Base-by-base conservation (phyloP, 441 rosid genomes). In the Flueggea neowawraea region DNA sequence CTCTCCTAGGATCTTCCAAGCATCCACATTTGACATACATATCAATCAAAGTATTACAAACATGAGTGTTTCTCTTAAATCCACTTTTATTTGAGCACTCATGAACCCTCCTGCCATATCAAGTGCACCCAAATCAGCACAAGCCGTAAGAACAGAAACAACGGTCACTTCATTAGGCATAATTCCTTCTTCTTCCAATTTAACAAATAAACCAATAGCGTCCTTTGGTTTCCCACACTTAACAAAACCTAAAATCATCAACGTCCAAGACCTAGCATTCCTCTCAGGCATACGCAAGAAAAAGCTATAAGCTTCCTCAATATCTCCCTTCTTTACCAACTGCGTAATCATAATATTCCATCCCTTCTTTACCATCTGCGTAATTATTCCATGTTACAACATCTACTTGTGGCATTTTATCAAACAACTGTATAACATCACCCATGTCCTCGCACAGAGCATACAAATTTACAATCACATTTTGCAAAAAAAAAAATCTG, bases 1-100 rank as follows among this genome's bases (percentile, higher is more conserved):
- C 45, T 31, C 55, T 44, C 12, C 6, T 33, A 11, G 71, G 63
- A 33, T 31, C 55, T 10, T 52, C 68, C 17, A 71, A 11, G 48
- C 36, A 54, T 3, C 75, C 75, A 45, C 71, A 66, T 49, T 71
- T 71, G 5, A 60, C 56, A 57, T 16, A 54, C 57, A 54, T 54
- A 54, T 54, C 57, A 2, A 54, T 54, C 57, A 17, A 16, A 12
- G 57, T 31, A 17, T 54, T 54, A 31, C 57, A 54, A 22, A 54
- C 31, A 6, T 17, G 28, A 12, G 10, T 22, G 22, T 54, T 54
- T 31, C 5, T 54, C 57, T 15, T 17, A 22, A 54, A 16, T 31
- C 33, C 57, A 9, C 32, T 54, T 54, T 14, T 16, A 6, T 54
- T 31, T 4, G 32, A 6, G 11, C 16, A 54, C 6, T 54, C 63